Base-by-base conservation (phyloP, 2,329 filamentous ascomycete species). In the Amylocarpus encephaloides region DNA sequence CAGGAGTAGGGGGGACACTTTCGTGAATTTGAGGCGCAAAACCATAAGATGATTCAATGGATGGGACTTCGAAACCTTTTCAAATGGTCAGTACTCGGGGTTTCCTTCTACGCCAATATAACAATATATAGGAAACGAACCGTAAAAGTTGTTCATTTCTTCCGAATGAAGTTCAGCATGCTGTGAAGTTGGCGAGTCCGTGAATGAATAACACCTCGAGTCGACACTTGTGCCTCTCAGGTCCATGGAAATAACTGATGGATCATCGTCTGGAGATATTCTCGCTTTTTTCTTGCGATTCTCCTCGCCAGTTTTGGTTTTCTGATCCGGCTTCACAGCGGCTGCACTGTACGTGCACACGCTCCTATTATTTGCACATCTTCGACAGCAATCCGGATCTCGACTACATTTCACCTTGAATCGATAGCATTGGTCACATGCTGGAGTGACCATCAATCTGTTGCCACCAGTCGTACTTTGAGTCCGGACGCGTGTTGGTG, bases 341-440 rank as follows among this genome's bases (percentile, higher is more conserved):
- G 46, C 40, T 13, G 46, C 38, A 38, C 46, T 49, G 22, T 49
- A 49, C 5, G 46, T 49, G 18, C 46, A 49, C 29, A 43, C 46
- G 36, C 40, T 49, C 35, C 46, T 29, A 18, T 49, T 49, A 15
- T 43, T 49, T 16, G 39, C 40, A 38, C 46, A 49, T 43, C 46
- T 30, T 29, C 22, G 40, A 33, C 46, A 49, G 18, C 46, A 49
- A 36, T 49, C 39, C 13, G 46, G 46, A 13, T 49, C 46, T 49
- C 46, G 13, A 15, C 39, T 49, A 16, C 46, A 49, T 49, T 49
- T 49, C 12, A 49, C 46, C 35, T 49, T 49, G 40, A 49, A 49
- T 11, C 46, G 46, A 43, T 49, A 49, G 33, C 46, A 49, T 19
- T 49, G 46, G 16, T 49, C 46, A 36, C 46, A 49, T 35, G 46